Evolutionary conservation across 495 filamentous ascomycete species (phyloP), one percentile per base, ranked within the genome.

Genomic region (Ramalina intermedia): DNA sequence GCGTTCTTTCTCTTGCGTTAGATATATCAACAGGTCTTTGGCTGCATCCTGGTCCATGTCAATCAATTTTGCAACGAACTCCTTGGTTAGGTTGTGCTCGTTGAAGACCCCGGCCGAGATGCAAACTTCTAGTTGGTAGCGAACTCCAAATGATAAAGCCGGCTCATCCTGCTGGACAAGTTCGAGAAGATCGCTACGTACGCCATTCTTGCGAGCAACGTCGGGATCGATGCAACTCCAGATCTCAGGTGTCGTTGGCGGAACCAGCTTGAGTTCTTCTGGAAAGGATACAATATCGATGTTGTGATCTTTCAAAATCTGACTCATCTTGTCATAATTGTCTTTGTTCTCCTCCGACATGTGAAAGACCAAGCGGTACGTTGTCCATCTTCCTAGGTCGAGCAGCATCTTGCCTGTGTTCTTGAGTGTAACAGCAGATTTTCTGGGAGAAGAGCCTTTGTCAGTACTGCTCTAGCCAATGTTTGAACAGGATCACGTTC

Each of bases 51-150:
- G 61, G 9, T 61, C 57, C 11, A 89, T 65, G 0, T 69, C 57
- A 9, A 67, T 58, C 5, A 98, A 66, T 38, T 61, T 74, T 17
- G 69, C 52, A 16, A 89, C 63, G 52, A 94, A 96, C 8, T 75
- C 66, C 5, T 63, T 58, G 6, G 65, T 72, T 46, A 95, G 72
- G 44, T 79, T 84, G 59, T 81, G 75, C 62, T 94, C 88, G 45
- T 80, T 82, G n/a, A 98, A 65, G n/a, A 74, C 66, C 1, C 80
- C 78, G 18, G 84, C 73, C 0, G 88, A 94, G 8, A 96, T 71
- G 59, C 90, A 96, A 0, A 86, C 89, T 62, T 96, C 89, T 0
- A 98, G 74, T 62, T 94, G 90, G 57, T 96, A 96, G 8, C 85
- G 78, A 2, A 90, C 76, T 1, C 77, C 60, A 42, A 88, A 96